A percentile compares a stretch with the other conserved stretches of the same genome.
These are phyloP conservation scores for Dothidotthia symphoricarpi DNA, from an alignment of 2,329 filamentous ascomycete genomes.

Conservation along the genomic window DNA sequence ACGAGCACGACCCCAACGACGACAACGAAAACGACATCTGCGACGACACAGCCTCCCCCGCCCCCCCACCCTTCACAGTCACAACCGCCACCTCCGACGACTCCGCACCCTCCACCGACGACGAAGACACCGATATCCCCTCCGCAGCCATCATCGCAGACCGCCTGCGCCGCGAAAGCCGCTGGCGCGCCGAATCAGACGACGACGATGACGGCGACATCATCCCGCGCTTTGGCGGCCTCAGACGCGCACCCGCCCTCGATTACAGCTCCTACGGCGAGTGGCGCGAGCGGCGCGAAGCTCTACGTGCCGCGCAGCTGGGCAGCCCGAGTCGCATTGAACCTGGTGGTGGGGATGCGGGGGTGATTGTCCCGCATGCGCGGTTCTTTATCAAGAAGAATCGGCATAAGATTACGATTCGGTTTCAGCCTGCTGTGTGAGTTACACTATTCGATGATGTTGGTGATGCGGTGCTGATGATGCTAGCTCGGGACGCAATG, in stretches of 20 bases:
- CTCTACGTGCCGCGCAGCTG: conserved; percentile 32
- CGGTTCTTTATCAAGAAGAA: conserved; percentile 79
- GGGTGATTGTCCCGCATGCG: conserved; percentile 69
- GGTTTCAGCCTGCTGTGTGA: conserved; percentile 74
- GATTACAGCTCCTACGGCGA: conserved; percentile 26
- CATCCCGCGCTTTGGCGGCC: conserved; percentile 20
- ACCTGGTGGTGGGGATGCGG: conserved; percentile 14
- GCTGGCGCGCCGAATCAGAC: conserved; percentile 39
- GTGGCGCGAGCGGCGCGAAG: conserved; percentile 30
- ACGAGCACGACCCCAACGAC: conserved; percentile 14
- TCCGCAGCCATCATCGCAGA: conserved; percentile 41
- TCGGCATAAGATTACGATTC: conserved; percentile 82
- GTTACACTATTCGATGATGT: conserved; percentile 20
- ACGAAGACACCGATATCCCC: conserved; percentile 10
- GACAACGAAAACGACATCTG: conserved; percentile 30
- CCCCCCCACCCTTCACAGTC: conserved; percentile 44
- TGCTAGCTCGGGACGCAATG: conserved; percentile 68
- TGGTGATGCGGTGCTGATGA: background rate
- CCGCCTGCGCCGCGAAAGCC: conserved; percentile 40
- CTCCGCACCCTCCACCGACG: conserved; percentile 38
- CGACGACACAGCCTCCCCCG: conserved; percentile 33
- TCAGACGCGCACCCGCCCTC: conserved; percentile 25
- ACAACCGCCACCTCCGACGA: conserved; percentile 39
- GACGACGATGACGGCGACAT: conserved; percentile 41
- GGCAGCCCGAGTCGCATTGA: conserved; percentile 38